phyloP scores from a whole-genome alignment of 371 early-diverging fungal species.

The Lichtheimia ornata region DNA sequence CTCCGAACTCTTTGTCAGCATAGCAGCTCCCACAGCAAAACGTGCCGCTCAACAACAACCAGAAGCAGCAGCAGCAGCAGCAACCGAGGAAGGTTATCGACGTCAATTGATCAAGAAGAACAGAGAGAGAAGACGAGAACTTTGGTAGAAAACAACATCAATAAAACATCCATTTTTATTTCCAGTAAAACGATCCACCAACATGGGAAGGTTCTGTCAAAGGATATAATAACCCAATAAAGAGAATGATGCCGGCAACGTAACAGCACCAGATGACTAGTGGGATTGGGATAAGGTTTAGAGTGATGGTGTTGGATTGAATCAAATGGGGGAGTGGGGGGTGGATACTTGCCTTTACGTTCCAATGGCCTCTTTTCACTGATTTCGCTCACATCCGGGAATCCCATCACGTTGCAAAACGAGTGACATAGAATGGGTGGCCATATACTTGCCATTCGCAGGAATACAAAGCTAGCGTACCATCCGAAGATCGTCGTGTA shows the following conservation, averaged over 20 bases:
- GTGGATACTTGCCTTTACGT: conserved; percentile 25
- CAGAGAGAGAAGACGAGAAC: conserved; percentile 42
- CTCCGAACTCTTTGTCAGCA: conserved; percentile 45
- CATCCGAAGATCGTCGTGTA: conserved; percentile 76
- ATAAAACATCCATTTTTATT: too few species aligned
- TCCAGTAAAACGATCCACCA: conserved; percentile 20
- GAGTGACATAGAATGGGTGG: conserved; percentile 52
- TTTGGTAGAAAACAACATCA: conserved; percentile 33
- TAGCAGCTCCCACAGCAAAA: conserved; percentile 29
- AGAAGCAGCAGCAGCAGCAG: conserved; percentile 3
- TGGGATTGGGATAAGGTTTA: neutral
- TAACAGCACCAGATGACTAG: conserved; percentile 16
- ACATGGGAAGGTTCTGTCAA: conserved; percentile 15
- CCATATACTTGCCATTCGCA: conserved; percentile 50
- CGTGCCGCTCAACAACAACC: neutral
- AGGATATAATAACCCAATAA: conserved; percentile 15
- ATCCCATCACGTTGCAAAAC: conserved; percentile 72
- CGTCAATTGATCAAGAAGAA: conserved; percentile 38
- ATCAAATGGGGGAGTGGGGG: too few species aligned
- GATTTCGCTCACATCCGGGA: conserved; percentile 51
- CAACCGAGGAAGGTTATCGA: conserved; percentile 35
- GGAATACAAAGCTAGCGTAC: conserved; percentile 61
- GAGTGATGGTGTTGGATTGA: neutral
- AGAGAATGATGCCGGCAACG: conserved; percentile 8
- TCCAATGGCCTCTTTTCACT: conserved; percentile 12